A percentile compares a stretch with the other conserved stretches of the same genome.
Conservation (phyloP, 352 stramenopile species). For the Sclerospora graminicola region DNA sequence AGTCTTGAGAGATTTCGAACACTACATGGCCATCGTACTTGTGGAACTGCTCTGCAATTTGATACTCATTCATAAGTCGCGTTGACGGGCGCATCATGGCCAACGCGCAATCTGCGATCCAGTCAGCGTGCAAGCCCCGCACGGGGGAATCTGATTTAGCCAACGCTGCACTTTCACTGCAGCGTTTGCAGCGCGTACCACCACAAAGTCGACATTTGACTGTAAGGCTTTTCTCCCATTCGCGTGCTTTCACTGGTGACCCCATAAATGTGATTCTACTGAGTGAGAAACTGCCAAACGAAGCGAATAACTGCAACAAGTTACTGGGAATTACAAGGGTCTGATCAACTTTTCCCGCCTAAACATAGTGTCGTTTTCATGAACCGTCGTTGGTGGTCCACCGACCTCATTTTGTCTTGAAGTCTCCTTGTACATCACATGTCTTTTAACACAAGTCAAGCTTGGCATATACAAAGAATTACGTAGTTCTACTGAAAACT, state of each 20-base stretch:
- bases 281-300: too few relatives aligned
- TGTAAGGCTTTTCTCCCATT: slow-evolving; percentile 77
- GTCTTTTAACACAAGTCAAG: too few relatives aligned
- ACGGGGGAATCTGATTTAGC: slow-evolving; percentile 67
- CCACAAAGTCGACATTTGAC: slow-evolving; percentile 82
- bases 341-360: too few relatives aligned
- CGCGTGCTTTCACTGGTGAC: slow-evolving; percentile 60
- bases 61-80: slow-evolving; percentile 70
- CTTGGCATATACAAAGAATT: too few relatives aligned
- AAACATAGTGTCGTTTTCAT: too few relatives aligned
- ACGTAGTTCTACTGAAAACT: too few relatives aligned
- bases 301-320: too few relatives aligned
- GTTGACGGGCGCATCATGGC: slow-evolving; percentile 87
- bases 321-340: too few relatives aligned
- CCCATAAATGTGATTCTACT: slow-evolving; percentile 25
- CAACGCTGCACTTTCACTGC: slow-evolving; percentile 65
- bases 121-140: slow-evolving; percentile 73
- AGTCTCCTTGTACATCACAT: too few relatives aligned
- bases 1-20: background rate
- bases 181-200: slow-evolving; percentile 80
- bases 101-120: slow-evolving; percentile 69
- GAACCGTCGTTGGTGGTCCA: too few relatives aligned
- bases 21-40: slow-evolving; percentile 25
- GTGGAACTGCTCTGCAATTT: slow-evolving; percentile 72
- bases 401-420: too few relatives aligned